phyloP scores from a whole-genome alignment of 1,284 basidiomycete genomes.

The Xerocomus minutiporus region DNA sequence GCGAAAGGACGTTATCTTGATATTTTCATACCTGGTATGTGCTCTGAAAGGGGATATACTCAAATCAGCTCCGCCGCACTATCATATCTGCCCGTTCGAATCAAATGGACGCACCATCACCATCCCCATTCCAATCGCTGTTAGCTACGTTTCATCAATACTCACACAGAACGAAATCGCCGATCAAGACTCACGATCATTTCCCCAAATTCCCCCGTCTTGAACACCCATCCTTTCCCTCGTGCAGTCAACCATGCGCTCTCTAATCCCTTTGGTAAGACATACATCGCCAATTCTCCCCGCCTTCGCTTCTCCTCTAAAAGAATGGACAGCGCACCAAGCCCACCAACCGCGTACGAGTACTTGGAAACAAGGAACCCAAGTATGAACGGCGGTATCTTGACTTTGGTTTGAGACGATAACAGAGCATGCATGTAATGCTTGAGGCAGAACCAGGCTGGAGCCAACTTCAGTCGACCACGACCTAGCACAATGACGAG shows the following conservation, averaged over 20 bases:
- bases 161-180: background rate
- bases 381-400: constrained; percentile 47
- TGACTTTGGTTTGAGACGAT: constrained; percentile 36
- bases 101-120: constrained; percentile 65
- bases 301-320: constrained; percentile 82
- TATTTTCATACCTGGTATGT: constrained; percentile 43
- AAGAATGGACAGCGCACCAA: constrained; percentile 76
- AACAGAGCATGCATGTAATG: constrained; percentile 54
- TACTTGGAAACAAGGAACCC: constrained; percentile 61
- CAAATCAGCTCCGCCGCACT: constrained; percentile 7
- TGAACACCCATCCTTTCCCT: constrained; percentile 73
- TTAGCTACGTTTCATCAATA: constrained; percentile 38
- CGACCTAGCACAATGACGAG: background rate
- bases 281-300: constrained; percentile 91
- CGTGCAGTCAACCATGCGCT: constrained; percentile 80
- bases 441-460: constrained; percentile 75
- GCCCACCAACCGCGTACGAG: constrained; percentile 74
- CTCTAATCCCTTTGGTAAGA: constrained; percentile 87
- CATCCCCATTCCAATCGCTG: constrained; percentile 82
- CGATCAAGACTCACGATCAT: constrained; percentile 46
- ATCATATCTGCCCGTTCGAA: background rate
- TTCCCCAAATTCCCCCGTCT: constrained; percentile 69
- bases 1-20: background rate
- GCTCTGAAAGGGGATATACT: constrained; percentile 31
- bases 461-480: constrained; percentile 3